Percentiles rank a stretch among this genome's conserved stretches.
Conservation (phyloP, 495 filamentous ascomycete species). For the Penicillium bialowiezense region DNA sequence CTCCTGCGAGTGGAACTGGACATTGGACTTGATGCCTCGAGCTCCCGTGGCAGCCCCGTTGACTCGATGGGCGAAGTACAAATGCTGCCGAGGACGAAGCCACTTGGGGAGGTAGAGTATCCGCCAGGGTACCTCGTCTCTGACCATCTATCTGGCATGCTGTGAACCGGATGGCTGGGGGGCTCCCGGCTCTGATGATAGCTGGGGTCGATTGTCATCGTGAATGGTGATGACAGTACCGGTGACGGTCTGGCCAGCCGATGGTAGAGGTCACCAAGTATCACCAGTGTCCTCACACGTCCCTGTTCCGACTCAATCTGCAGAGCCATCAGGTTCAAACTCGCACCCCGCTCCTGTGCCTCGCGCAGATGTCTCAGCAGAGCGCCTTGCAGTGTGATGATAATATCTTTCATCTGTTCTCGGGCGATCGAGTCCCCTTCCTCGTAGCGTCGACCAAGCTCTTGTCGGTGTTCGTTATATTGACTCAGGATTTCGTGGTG, state of each 20-base stretch:
- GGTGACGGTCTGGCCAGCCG: conserved; percentile 22
- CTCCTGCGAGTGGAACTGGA: background rate
- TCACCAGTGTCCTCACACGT: conserved; percentile 20
- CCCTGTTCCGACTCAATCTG: conserved; percentile 29
- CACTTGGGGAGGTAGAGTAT: background rate
- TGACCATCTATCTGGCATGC: background rate
- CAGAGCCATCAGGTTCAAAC: conserved; percentile 36
- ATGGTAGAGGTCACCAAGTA: conserved; percentile 35
- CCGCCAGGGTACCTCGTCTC: background rate
- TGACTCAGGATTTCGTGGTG: conserved; percentile 23
- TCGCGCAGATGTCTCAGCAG: conserved; percentile 41
- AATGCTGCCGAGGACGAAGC: background rate
- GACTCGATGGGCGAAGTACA: background rate
- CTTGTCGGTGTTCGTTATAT: conserved; percentile 26
- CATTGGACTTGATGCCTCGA: background rate
- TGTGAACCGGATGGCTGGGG: background rate
- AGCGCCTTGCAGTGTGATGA: conserved; percentile 40
- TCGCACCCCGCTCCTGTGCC: conserved; percentile 31
- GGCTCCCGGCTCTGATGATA: background rate
- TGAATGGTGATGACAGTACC: conserved; percentile 7
- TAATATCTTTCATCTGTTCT: conserved; percentile 44
- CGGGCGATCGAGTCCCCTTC: conserved; percentile 38
- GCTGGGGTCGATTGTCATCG: conserved; percentile 5
- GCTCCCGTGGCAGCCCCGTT: background rate
- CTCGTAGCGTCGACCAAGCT: conserved; percentile 30